Percentiles rank a stretch among this genome's conserved stretches.
Evolutionary conservation across 805 yeast genomes (phyloP).

Genomic region (Debaryomyces tyrocola): DNA sequence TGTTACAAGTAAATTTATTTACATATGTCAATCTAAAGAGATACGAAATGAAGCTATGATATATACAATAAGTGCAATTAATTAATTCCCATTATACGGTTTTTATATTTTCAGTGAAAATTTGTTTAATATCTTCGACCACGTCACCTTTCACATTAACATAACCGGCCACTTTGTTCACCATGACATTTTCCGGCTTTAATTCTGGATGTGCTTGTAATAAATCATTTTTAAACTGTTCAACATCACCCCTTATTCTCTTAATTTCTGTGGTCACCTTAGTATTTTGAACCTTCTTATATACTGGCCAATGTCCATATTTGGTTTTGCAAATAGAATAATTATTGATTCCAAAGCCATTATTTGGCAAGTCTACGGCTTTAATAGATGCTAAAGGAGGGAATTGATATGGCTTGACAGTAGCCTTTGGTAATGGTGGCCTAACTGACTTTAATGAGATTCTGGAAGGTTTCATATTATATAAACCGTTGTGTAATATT

Average conservation of each 20-base stretch:
- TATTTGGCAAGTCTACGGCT: slow-evolving; percentile 27
- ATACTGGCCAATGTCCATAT: slow-evolving; percentile 78
- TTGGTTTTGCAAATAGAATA: slow-evolving; percentile 52
- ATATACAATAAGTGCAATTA: neutral
- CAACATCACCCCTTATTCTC: slow-evolving; percentile 66
- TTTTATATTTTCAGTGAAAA: slow-evolving; percentile 20
- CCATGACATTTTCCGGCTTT: slow-evolving; percentile 34
- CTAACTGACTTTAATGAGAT: slow-evolving; percentile 22
- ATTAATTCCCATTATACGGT: neutral
- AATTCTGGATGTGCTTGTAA: slow-evolving; percentile 50
- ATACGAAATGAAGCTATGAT: neutral
- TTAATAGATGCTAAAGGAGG: slow-evolving; percentile 28
- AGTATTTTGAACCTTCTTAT: slow-evolving; percentile 63
- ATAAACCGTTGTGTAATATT: too few relatives aligned
- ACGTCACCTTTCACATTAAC: slow-evolving; percentile 43
- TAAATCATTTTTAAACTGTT: slow-evolving; percentile 66
- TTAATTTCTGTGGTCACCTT: slow-evolving; percentile 73
- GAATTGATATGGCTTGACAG: slow-evolving; percentile 21
- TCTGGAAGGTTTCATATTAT: slow-evolving; percentile 25
- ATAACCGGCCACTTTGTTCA: slow-evolving; percentile 34
- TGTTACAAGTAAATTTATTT: neutral
- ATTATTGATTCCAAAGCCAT: slow-evolving; percentile 34
- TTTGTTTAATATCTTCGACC: slow-evolving; percentile 26
- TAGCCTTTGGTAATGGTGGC: slow-evolving; percentile 15
- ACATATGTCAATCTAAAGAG: neutral